Evolutionary conservation across 1,284 basidiomycete species (phyloP), one percentile per base, ranked within the genome.

Genomic region (Trichosporon asahii): DNA sequence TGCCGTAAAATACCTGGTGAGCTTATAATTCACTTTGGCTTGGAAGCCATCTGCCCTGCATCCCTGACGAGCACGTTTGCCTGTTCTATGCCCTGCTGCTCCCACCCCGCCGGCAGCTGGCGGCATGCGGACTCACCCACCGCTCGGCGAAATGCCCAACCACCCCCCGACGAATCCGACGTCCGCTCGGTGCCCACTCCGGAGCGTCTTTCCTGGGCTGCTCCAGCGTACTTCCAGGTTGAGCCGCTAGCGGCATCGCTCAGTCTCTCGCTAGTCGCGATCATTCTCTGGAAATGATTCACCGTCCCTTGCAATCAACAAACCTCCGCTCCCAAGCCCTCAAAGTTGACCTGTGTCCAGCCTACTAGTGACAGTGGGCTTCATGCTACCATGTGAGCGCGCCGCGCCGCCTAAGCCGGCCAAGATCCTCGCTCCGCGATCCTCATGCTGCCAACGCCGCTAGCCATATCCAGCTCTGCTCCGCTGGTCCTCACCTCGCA

Each of bases 51-150:
- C 49, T 25, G 7, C 21, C 11, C 49, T 25, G 18, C 21, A 2
- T 23, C 49, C 49, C 49, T 53, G 49, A 53, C 49, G 49, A 53
- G 49, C 49, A 53, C 49, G 49, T 53, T 53, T 53, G 21, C 49
- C 23, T 53, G 21, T 8, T 2, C 21, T n/a, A 18, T 44, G 40
- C 18, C 40, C 40, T 14, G 7, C 49, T 23, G 49, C 49, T 53
- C 49, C 11, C 40, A 44, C 40, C 15, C 40, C 37, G 40, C 40
- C 40, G 40, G 18, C 40, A n/a, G 40, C 15, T 4, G 15, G 37
- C 37, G 40, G 40, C 40, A 44, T 44, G 40, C 40, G 40, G 40
- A 44, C 40, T 44, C 40, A n/a, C 40, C 18, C 40, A 44, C 40
- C 49, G n/a, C 49, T 53, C 49, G 49, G 49, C 49, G 49, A 53